phyloP scores from a whole-genome alignment of 306 rosid genomes.

The Rosa chinensis region DNA sequence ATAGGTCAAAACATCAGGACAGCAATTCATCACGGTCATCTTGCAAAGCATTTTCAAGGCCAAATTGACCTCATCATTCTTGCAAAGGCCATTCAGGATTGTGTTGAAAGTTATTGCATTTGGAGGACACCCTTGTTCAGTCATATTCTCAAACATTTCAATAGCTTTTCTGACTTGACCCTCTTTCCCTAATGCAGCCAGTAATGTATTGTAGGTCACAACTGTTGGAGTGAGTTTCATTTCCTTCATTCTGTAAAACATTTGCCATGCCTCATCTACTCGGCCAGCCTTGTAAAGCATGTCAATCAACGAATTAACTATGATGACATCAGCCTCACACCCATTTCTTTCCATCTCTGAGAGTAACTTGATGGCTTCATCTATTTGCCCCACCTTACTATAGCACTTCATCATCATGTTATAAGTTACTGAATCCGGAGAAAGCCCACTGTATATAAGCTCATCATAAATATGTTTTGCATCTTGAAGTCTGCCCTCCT shows the following conservation, averaged over 20 bases:
- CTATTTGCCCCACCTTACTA: conserved; percentile 76
- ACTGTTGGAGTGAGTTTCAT: conserved; percentile 82
- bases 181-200: conserved; percentile 79
- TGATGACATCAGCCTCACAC: conserved; percentile 82
- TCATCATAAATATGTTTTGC: conserved; percentile 66
- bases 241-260: conserved; percentile 79
- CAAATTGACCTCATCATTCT: conserved; percentile 75
- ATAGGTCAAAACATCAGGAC: conserved; percentile 83
- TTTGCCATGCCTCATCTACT: conserved; percentile 83
- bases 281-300: conserved; percentile 85
- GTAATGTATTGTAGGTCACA: conserved; percentile 90
- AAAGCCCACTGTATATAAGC: conserved; percentile 69
- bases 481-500: conserved; percentile 66
- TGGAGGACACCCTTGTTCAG: conserved; percentile 70
- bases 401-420: conserved; percentile 95
- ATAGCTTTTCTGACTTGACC: conserved; percentile 58
- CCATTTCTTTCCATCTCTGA: conserved; percentile 62
- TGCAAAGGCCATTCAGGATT: conserved; percentile 82
- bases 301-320: conserved; percentile 78
- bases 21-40: conserved; percentile 71
- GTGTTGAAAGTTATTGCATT: conserved; percentile 77
- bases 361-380: conserved; percentile 69
- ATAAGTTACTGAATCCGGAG: conserved; percentile 83
- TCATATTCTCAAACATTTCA: conserved; percentile 72
- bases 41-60: conserved; percentile 65